Base-by-base conservation (phyloP, 139 green algal species). In the Micromonas pusilla region DNA sequence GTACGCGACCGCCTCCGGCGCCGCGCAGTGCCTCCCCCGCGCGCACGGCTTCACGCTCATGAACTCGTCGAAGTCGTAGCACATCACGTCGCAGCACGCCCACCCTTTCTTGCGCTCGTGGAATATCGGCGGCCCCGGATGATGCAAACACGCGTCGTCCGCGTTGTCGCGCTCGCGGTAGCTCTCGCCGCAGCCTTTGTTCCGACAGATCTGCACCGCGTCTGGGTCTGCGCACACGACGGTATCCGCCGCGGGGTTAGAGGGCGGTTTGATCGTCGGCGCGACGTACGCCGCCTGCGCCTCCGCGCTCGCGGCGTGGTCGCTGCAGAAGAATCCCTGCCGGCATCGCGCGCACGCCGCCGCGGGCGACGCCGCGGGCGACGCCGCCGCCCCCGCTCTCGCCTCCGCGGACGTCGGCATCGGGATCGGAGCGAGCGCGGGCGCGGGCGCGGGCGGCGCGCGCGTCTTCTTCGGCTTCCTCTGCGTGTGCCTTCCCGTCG, bases 61-160 rank as follows among this genome's bases (percentile, higher is more conserved):
- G 76, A 87, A 87, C 45, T 87, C 83, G 78, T 87, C 83, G 76
- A 87, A 87, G 60, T 84, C 78, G 64, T 87, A 82, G 34, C 83
- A 78, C 13, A 78, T 30, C 53, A 83, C 38, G 34, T 85, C 53
- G 74, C 83, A 87, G 83, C 83, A 87, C 28, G 45, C 70, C 83
- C 83, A 87, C 70, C 82, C 82, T 78, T 80, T 83, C 31, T 73
- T 76, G 37, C 83, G 66, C 65, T 88, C 83, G 66, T 88, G 83
- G 45, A 88, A 88, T 13, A 88, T 78, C 34, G 83, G 70, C 3
- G 83, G 80, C 30, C 83, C 83, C 37, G 83, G 80, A 37, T 88
- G 83, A 64, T 83, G 83, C 6, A 79, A 37, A 62, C 83, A 88
- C 21, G 74, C 79, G 23, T 37, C 31, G 39, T 85, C 80, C 23